Evolutionary conservation across 257 asterid species (phyloP), one percentile per base, ranked within the genome.

Genomic region (Apocynum venetum): DNA sequence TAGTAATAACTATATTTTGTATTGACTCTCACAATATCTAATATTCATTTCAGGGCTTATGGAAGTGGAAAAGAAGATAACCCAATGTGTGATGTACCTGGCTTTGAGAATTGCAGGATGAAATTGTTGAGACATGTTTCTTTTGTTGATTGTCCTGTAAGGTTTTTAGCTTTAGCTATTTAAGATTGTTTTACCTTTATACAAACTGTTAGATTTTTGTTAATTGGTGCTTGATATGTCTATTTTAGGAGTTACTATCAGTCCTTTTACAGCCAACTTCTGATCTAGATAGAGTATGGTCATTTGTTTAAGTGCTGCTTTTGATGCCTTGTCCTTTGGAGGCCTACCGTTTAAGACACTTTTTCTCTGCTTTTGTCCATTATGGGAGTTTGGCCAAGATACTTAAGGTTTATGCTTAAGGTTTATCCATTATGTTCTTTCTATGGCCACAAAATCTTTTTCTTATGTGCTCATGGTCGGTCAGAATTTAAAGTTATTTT

Each of bases 1-100:
- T 40, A 52, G 60, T 76, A 25, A 15, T 43, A 3, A 40, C 8
- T 4, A 2, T n/a, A 17, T 43, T 67, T 8, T 8, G 31, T 68
- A 68, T 68, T 68, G 8, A 5, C 36, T 68, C 38, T 43, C 15
- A 19, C 14, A 8, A 11, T 68, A 68, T 15, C 20, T 17, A 43
- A 68, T 43, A 3, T 41, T 73, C 59, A 56, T 76, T 79, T 70
- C 89, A 96, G 98, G 94, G 96, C 99, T 8, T 93, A 93, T 83
- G 99, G 99, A 78, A 96, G 99, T 79, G 97, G 96, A 70, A 96
- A 96, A 82, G 99, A 96, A 84, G 99, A 96, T 81, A 85, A 85
- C 49, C 99, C 99, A 72, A 84, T 84, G 89, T 96, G 99, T 84
- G 99, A 96, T 83, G 98, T 96, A 53, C 96, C 97, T 79, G 99